Evolutionary conservation across 257 asterid species (phyloP), one percentile per base, ranked within the genome.

Genomic region (Solanum pinnatisectum): DNA sequence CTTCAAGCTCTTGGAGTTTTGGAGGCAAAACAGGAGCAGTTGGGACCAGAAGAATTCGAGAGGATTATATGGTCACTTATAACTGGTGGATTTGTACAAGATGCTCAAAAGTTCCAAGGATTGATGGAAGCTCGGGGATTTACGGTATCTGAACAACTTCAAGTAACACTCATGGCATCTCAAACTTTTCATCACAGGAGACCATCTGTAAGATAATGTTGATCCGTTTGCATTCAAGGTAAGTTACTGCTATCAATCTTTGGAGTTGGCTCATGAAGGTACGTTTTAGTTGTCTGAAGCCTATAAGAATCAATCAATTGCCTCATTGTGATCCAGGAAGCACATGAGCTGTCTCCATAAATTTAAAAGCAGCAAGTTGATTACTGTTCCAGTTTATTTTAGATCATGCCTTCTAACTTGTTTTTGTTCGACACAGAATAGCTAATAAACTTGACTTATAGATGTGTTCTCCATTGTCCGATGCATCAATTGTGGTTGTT

Each of bases 121-220:
- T 79, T 91, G 89, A 94, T 94, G 99, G 87, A 92, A 90, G 89
- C 92, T 88, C 92, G 91, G 79, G 96, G 98, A 65, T 89, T 93
- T 70, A 1, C 40, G 44, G 65, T 56, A 52, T 65, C 95, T 3
- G 86, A 86, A 3, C 3, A 9, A 13, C 49, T 90, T 49, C 32
- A 60, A 71, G 18, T 91, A 1, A 3, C 36, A 7, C 14, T 91
- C 86, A 6, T 12, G 72, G 81, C 90, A 37, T 44, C 87, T 35
- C 27, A 85, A 40, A 73, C 90, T 18, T 13, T 89, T 78, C 70
- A 84, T 65, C 52, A 22, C 13, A 30, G 49, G 87, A 88, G 87
- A 76, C 84, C 63, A 81, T 68, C 77, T 72, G 65, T 68, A 27
- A 79, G 87, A 88, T 87, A 52, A 52, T 63, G 60, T 87, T 65